phyloP scores from a whole-genome alignment of 768 basidiomycete species.

The Austroboletus eburneus region DNA sequence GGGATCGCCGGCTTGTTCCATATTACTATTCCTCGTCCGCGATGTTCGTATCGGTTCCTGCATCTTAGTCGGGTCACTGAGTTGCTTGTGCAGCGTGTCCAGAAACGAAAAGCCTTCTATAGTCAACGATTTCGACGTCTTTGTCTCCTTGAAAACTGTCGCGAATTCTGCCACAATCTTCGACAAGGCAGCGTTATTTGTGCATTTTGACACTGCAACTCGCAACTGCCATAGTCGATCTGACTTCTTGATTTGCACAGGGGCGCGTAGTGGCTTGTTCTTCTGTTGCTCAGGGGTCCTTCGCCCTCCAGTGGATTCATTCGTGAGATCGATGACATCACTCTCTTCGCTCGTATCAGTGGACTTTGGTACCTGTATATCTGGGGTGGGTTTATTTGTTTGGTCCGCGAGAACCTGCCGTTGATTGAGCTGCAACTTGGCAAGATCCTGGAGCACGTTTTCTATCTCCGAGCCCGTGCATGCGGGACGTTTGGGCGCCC shows the following conservation, averaged over 20 bases:
- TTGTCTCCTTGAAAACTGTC: slow-evolving; percentile 53
- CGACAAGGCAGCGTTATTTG: slow-evolving; percentile 54
- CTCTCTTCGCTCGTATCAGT: slow-evolving; percentile 15
- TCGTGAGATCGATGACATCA: slow-evolving; percentile 46
- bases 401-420: slow-evolving; percentile 50
- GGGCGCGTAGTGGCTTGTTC: slow-evolving; percentile 26
- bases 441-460: slow-evolving; percentile 54
- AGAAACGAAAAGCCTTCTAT: slow-evolving; percentile 70
- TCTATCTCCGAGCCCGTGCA: slow-evolving; percentile 45
- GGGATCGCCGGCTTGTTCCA: slow-evolving; percentile 35
- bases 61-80: slow-evolving; percentile 63
- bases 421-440: slow-evolving; percentile 53
- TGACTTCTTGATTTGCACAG: slow-evolving; percentile 39
- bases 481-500: slow-evolving; percentile 11
- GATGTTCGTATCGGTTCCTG: slow-evolving; percentile 48
- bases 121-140: slow-evolving; percentile 61
- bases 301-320: slow-evolving; percentile 32
- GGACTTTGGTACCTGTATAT: slow-evolving; percentile 32
- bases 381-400: slow-evolving; percentile 35
- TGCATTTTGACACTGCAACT: slow-evolving; percentile 39
- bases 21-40: slow-evolving; percentile 38
- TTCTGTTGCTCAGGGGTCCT: slow-evolving; percentile 14
- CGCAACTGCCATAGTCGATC: slow-evolving; percentile 47
- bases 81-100: slow-evolving; percentile 65
- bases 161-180: slow-evolving; percentile 55